Percentiles rank a stretch among this genome's conserved stretches.
Evolutionary conservation across 2,329 filamentous ascomycete species (phyloP).

Genomic region (Pseudogymnoascus sp.): DNA sequence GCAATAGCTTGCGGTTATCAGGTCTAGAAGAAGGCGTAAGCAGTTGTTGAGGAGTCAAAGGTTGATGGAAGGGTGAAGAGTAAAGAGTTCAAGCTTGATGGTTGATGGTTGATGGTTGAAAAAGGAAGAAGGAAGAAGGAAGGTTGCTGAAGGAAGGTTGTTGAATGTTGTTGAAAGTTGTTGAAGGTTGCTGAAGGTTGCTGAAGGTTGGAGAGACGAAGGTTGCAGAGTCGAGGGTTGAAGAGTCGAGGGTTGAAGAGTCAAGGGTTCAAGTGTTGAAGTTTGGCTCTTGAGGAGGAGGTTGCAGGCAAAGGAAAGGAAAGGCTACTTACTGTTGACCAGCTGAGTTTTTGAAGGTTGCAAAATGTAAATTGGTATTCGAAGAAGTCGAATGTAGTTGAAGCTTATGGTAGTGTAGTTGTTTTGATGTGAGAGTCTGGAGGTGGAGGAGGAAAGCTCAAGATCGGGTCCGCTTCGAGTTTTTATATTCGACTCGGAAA

Average conservation of each 20-base stretch:
- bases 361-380: background rate
- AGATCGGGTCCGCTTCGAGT: background rate
- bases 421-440: background rate
- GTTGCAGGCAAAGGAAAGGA: background rate
- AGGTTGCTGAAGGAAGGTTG: too few relatives aligned
- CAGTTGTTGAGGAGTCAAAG: background rate
- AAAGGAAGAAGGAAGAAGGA: too few relatives aligned
- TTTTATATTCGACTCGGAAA: constrained; percentile 1
- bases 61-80: too few relatives aligned
- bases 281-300: background rate
- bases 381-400: background rate
- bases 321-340: background rate
- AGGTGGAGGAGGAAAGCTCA: background rate
- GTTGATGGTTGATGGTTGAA: background rate
- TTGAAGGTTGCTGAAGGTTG: too few relatives aligned
- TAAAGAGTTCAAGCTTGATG: background rate
- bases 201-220: too few relatives aligned
- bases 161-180: too few relatives aligned
- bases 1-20: background rate
- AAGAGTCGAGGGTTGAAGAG: background rate
- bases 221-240: background rate
- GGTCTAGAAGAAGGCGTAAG: background rate
- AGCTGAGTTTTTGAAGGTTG: background rate
- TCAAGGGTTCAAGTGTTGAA: background rate
- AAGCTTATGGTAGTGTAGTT: background rate